phyloP scores from a whole-genome alignment of 2,329 filamentous ascomycete genomes.

The Hymenoscyphus infarciens region DNA sequence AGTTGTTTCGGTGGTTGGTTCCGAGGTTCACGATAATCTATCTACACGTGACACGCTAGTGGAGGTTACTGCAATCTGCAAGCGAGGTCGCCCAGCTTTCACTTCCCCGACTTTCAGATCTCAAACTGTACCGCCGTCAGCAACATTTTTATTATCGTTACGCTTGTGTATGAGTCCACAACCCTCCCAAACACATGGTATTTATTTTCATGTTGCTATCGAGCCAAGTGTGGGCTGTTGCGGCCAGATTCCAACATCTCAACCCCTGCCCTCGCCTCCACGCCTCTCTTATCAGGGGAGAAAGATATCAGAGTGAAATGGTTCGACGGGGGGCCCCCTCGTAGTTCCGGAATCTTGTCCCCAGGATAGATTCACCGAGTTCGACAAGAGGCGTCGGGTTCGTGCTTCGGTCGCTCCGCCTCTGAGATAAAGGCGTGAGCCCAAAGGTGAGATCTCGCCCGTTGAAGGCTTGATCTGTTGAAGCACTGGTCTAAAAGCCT shows the following conservation, averaged over 20 bases:
- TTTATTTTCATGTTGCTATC: background rate
- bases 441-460: background rate
- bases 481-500: background rate
- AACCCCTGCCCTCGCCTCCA: background rate
- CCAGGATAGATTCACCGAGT: background rate
- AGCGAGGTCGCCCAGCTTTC: background rate
- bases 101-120: background rate
- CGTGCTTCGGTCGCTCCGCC: background rate
- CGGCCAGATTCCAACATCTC: background rate
- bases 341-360: background rate
- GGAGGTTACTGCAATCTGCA: too few species aligned
- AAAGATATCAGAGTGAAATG: background rate
- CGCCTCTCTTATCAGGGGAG: constrained; percentile 4
- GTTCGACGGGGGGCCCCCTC: too few species aligned
- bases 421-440: background rate
- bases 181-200: background rate
- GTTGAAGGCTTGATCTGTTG: background rate
- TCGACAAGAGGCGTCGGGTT: background rate
- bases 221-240: background rate
- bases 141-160: background rate
- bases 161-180: background rate
- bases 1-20: background rate
- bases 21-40: constrained; percentile 4
- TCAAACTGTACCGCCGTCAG: background rate
- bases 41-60: background rate